Conservation (phyloP, 2,329 filamentous ascomycete genomes). For the Calonectria pauciramosa region DNA sequence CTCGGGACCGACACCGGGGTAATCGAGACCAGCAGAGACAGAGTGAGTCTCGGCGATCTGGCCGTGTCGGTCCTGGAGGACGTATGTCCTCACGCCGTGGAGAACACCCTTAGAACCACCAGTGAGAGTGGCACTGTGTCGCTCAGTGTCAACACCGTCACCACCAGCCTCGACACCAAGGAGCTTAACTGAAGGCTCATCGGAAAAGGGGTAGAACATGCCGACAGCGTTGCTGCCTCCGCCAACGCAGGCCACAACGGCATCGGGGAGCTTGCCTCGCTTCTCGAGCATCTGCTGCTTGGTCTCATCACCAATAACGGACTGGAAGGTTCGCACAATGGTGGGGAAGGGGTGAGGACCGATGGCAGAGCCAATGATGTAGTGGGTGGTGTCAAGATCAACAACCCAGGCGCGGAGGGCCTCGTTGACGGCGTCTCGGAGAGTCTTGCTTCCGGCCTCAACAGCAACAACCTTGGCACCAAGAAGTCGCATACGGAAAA, state of each 20-base stretch:
- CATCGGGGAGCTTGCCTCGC: constrained; percentile 91
- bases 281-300: constrained; percentile 90
- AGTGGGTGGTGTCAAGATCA: constrained; percentile 93
- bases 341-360: constrained; percentile 98
- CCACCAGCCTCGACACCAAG: constrained; percentile 96
- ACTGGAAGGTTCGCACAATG: constrained; percentile 97
- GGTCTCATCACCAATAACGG: constrained; percentile 94
- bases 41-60: constrained; percentile 97
- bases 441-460: constrained; percentile 87
- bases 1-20: constrained; percentile 96
- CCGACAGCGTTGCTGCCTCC: constrained; percentile 95
- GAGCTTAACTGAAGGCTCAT: constrained; percentile 87
- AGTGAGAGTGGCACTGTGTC: constrained; percentile 89
- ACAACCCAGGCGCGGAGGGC: constrained; percentile 95
- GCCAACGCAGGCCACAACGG: constrained; percentile 95
- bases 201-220: constrained; percentile 98
- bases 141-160: constrained; percentile 87
- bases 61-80: constrained; percentile 91
- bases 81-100: constrained; percentile 95
- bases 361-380: constrained; percentile 97
- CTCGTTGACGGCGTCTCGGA: constrained; percentile 94
- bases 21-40: constrained; percentile 95
- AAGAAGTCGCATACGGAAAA: constrained; percentile 97
- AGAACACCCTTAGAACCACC: constrained; percentile 92
- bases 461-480: constrained; percentile 94